These are phyloP conservation scores for Penicillium taxi DNA, from an alignment of 495 filamentous ascomycete genomes.

Conservation along the genomic window DNA sequence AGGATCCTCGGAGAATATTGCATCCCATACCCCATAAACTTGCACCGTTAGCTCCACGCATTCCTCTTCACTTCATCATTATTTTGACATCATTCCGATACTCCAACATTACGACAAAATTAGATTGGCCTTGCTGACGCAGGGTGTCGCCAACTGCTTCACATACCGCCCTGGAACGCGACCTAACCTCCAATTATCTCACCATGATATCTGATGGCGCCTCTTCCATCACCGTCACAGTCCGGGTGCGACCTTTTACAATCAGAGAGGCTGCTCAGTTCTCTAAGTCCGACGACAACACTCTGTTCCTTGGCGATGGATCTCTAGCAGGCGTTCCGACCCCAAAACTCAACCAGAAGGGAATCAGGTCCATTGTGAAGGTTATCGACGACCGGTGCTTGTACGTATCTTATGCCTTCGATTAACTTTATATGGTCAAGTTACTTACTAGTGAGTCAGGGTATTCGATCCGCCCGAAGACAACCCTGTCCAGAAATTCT, in stretches of 20 bases:
- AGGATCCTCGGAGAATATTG: constrained; percentile 28
- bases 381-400: constrained; percentile 93
- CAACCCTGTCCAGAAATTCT: constrained; percentile 86
- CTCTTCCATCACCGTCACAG: constrained; percentile 62
- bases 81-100: constrained; percentile 8
- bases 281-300: constrained; percentile 73
- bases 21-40: constrained; percentile 21
- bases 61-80: constrained; percentile 20
- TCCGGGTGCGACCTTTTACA: constrained; percentile 90
- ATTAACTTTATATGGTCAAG: too few relatives aligned
- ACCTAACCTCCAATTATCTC: constrained; percentile 11
- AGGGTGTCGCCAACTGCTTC: constrained; percentile 18
- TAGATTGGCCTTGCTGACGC: constrained; percentile 15
- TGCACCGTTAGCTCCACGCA: constrained; percentile 24
- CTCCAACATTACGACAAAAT: constrained; percentile 6
- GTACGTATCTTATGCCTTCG: constrained; percentile 55
- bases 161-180: constrained; percentile 15
- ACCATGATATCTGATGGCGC: constrained; percentile 53
- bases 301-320: constrained; percentile 89
- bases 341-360: constrained; percentile 79
- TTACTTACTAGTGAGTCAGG: too few relatives aligned
- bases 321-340: constrained; percentile 74
- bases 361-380: constrained; percentile 85
- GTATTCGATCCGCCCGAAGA: constrained; percentile 98
- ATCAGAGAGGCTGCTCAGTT: constrained; percentile 58